Conservation (phyloP, 345 rosid genomes). For the Laguncularia racemosa region DNA sequence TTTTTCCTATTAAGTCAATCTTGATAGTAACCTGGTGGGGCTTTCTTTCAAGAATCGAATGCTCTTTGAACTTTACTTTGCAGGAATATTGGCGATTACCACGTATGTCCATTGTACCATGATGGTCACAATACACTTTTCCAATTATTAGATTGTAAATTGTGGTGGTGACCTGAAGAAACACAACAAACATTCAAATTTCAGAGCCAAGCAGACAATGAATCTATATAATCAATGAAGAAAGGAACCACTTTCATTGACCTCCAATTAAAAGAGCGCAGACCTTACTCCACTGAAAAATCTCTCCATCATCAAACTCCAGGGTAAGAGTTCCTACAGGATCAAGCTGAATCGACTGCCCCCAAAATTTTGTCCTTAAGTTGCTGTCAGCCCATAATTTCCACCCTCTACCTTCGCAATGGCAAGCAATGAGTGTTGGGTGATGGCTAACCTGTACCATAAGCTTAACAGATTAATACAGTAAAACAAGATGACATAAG, state of each 20-base stretch:
- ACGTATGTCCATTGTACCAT: conserved; percentile 76
- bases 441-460: conserved; percentile 90
- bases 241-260: background rate
- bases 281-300: conserved; percentile 97
- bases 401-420: conserved; percentile 98
- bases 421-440: conserved; percentile 95
- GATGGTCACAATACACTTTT: conserved; percentile 87
- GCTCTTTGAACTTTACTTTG: conserved; percentile 89
- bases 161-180: conserved; percentile 72
- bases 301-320: conserved; percentile 96
- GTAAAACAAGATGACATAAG: background rate
- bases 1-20: background rate
- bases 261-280: background rate
- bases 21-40: conserved; percentile 68
- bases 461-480: background rate
- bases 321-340: conserved; percentile 81
- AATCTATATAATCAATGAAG: background rate
- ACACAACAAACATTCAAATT: conserved; percentile 4
- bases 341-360: conserved; percentile 94
- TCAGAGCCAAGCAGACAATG: conserved; percentile 1
- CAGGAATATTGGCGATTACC: conserved; percentile 80
- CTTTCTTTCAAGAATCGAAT: conserved; percentile 84
- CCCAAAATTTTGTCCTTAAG: conserved; percentile 93
- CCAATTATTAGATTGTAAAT: conserved; percentile 92
- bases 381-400: conserved; percentile 96